A percentile compares a stretch with the other conserved stretches of the same genome.
These are phyloP conservation scores for Cucumis hystrix DNA, from an alignment of 306 rosid genomes.

Conservation along the genomic window DNA sequence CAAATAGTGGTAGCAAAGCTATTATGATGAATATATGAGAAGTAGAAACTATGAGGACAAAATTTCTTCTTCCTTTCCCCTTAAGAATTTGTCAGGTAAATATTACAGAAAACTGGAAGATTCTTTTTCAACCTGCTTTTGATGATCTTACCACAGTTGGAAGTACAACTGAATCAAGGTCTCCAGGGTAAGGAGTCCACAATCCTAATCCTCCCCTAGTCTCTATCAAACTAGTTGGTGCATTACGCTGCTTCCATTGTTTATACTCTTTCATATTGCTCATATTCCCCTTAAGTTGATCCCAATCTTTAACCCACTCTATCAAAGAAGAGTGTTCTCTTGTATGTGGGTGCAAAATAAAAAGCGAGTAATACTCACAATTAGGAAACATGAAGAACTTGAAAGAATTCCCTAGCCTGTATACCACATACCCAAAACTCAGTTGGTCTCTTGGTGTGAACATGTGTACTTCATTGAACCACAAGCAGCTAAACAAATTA, in stretches of 20 bases:
- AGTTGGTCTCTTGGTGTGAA: constrained; percentile 98
- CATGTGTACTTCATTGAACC: constrained; percentile 96
- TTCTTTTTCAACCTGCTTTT: constrained; percentile 64
- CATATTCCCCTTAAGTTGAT: constrained; percentile 43
- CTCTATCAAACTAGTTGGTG: constrained; percentile 47
- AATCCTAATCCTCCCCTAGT: constrained; percentile 87
- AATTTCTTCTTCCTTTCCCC: neutral
- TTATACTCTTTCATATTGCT: constrained; percentile 35
- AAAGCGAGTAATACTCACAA: constrained; percentile 88
- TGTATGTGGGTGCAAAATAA: constrained; percentile 91
- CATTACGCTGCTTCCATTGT: constrained; percentile 31
- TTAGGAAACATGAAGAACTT: constrained; percentile 89
- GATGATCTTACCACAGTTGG: constrained; percentile 68
- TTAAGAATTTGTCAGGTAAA: neutral
- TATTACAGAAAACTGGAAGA: neutral
- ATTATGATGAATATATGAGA: too few relatives aligned
- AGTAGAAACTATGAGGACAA: neutral
- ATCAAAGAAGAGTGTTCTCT: constrained; percentile 97
- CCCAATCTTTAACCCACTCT: constrained; percentile 83
- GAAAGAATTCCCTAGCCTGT: constrained; percentile 57
- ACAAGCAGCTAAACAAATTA: constrained; percentile 89
- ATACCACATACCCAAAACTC: constrained; percentile 86
- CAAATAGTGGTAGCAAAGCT: too few relatives aligned
- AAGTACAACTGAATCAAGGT: constrained; percentile 54
- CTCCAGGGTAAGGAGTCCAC: constrained; percentile 80